phyloP scores from a whole-genome alignment of 1,284 basidiomycete genomes.

The Marasmius sp. region DNA sequence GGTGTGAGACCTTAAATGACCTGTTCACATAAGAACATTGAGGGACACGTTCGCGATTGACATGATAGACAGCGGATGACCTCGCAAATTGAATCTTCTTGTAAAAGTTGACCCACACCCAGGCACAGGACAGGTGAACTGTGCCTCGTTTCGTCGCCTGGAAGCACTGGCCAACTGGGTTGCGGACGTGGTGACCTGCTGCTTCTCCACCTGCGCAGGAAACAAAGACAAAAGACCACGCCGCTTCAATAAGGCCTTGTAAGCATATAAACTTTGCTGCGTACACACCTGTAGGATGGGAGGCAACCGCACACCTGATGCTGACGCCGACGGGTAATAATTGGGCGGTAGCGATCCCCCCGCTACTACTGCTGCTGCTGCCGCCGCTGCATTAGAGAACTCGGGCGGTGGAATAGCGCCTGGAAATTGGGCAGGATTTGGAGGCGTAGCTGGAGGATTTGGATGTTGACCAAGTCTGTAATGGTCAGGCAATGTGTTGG shows the following conservation, averaged over 20 bases:
- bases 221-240: background rate
- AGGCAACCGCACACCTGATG: conserved; percentile 65
- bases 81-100: conserved; percentile 80
- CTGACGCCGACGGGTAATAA: conserved; percentile 52
- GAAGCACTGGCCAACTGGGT: conserved; percentile 91
- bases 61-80: conserved; percentile 38
- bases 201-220: conserved; percentile 71
- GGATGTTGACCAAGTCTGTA: conserved; percentile 1
- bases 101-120: conserved; percentile 96
- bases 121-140: conserved; percentile 91
- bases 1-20: conserved; percentile 94
- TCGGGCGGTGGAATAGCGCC: conserved; percentile 37
- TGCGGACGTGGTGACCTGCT: conserved; percentile 93
- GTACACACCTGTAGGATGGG: conserved; percentile 58
- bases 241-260: background rate
- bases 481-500: background rate
- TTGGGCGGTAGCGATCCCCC: conserved; percentile 40
- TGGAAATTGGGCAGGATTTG: conserved; percentile 47
- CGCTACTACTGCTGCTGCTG: conserved; percentile 20
- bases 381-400: conserved; percentile 22
- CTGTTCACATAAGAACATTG: conserved; percentile 39
- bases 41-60: conserved; percentile 17
- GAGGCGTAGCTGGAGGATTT: conserved; percentile 14
- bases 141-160: conserved; percentile 85
- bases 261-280: background rate